phyloP scores from a whole-genome alignment of 495 filamentous ascomycete species.

The Annulohypoxylon bovei region DNA sequence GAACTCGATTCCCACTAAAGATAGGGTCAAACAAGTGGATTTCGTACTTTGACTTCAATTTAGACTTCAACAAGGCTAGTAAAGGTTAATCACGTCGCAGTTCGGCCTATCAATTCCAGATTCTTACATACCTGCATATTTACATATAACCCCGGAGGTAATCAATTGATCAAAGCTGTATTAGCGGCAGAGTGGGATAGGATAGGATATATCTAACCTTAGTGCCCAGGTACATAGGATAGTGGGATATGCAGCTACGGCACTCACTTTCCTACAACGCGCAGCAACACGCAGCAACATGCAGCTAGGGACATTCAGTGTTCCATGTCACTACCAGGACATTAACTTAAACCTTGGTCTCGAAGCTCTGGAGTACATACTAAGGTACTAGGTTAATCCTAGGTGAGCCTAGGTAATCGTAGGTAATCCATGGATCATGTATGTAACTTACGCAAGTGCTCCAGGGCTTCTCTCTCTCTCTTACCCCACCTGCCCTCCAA shows the following conservation, averaged over 20 bases:
- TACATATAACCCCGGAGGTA: too few species aligned
- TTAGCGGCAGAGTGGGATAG: too few species aligned
- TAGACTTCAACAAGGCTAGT: background rate
- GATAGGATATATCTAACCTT: too few species aligned
- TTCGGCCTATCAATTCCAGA: too few species aligned
- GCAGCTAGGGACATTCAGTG: background rate
- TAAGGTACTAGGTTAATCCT: too few species aligned
- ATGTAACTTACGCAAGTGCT: constrained; percentile 1
- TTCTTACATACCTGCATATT: too few species aligned
- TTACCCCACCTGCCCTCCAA: background rate
- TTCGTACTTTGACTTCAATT: background rate
- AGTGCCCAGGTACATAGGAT: too few species aligned
- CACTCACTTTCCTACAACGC: constrained; percentile 7
- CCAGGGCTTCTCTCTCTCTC: background rate
- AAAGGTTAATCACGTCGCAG: background rate
- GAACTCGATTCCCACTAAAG: background rate
- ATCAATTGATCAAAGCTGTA: too few species aligned
- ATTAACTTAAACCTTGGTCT: background rate
- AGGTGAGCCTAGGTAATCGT: too few species aligned
- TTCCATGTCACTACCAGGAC: too few species aligned
- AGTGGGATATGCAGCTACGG: constrained; percentile 5
- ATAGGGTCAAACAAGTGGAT: background rate
- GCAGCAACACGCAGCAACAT: background rate
- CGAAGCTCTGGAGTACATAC: background rate
- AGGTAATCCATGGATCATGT: background rate